Percentiles rank a stretch among this genome's conserved stretches.
Conservation (phyloP, 176 grass and related monocot genomes). For the Elaeis guineensis region DNA sequence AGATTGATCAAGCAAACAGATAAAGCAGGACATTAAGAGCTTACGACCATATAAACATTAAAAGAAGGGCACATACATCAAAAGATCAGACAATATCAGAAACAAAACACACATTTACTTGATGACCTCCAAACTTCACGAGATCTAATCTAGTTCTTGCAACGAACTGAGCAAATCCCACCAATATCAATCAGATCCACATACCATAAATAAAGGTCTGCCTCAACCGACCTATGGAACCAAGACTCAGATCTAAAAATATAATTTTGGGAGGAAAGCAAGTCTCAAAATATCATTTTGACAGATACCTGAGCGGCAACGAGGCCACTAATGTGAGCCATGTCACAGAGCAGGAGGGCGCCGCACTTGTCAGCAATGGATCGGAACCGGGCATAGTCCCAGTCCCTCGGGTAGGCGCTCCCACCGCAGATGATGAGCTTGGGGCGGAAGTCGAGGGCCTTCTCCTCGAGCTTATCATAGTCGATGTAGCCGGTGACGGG, state of each 20-base stretch:
- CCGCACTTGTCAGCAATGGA: constrained; percentile 89
- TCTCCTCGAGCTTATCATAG: constrained; percentile 98
- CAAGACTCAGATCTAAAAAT: constrained; percentile 11
- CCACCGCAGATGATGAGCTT: constrained; percentile 98
- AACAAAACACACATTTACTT: too few species aligned
- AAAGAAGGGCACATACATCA: too few species aligned
- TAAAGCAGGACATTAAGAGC: too few species aligned
- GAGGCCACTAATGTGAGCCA: constrained; percentile 98
- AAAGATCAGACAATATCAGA: too few species aligned
- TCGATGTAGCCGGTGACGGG: constrained; percentile 54
- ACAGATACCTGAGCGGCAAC: constrained; percentile 66
- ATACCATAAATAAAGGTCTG: too few species aligned
- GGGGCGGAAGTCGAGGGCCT: constrained; percentile 93
- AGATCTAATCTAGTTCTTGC: too few species aligned
- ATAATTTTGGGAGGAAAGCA: constrained; percentile 3
- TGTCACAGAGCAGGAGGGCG: constrained; percentile 82
- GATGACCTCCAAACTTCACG: too few species aligned
- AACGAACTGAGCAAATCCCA: too few species aligned
- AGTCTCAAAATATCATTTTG: constrained; percentile 2
- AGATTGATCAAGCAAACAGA: too few species aligned
- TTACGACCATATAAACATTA: too few species aligned
- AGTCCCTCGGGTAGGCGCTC: constrained; percentile 94
- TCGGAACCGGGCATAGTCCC: constrained; percentile 84
- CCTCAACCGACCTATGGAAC: background rate
- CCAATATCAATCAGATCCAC: too few species aligned